Evolutionary conservation across 2,329 filamentous ascomycete species (phyloP).

Genomic region (Stagonosporopsis vannaccii): DNA sequence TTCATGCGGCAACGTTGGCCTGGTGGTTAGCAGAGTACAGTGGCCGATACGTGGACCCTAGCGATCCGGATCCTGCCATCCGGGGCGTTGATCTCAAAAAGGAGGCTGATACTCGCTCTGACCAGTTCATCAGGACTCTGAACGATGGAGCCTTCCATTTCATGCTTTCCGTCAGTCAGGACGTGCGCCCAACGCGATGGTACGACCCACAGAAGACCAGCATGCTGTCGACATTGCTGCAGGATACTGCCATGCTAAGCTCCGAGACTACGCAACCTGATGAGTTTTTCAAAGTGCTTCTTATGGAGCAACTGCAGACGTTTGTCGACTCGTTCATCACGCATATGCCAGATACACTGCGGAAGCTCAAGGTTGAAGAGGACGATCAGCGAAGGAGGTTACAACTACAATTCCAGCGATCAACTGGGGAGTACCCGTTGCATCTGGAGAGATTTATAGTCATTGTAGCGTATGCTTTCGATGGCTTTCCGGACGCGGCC

Average conservation of each 20-base stretch:
- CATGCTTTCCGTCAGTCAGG: constrained; percentile 82
- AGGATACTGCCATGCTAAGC: constrained; percentile 75
- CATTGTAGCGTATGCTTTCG: constrained; percentile 90
- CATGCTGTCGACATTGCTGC: constrained; percentile 81
- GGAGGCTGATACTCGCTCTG: constrained; percentile 75
- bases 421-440: constrained; percentile 62
- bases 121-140: constrained; percentile 76
- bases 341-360: constrained; percentile 91
- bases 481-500: constrained; percentile 82
- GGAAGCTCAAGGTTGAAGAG: constrained; percentile 85
- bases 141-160: constrained; percentile 94
- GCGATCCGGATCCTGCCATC: constrained; percentile 59
- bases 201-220: constrained; percentile 85
- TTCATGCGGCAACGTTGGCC: constrained; percentile 79
- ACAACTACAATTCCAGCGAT: constrained; percentile 52
- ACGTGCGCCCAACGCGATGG: constrained; percentile 82
- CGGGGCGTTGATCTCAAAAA: constrained; percentile 66
- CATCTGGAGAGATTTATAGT: constrained; percentile 88
- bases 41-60: constrained; percentile 82
- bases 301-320: constrained; percentile 83
- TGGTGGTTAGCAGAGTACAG: constrained; percentile 96
- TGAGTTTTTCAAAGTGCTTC: constrained; percentile 71
- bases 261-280: constrained; percentile 74
- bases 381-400: constrained; percentile 75
- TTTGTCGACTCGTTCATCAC: constrained; percentile 94